Base-by-base conservation (phyloP, 2,329 filamentous ascomycete genomes). In the Sporothrix inflata region DNA sequence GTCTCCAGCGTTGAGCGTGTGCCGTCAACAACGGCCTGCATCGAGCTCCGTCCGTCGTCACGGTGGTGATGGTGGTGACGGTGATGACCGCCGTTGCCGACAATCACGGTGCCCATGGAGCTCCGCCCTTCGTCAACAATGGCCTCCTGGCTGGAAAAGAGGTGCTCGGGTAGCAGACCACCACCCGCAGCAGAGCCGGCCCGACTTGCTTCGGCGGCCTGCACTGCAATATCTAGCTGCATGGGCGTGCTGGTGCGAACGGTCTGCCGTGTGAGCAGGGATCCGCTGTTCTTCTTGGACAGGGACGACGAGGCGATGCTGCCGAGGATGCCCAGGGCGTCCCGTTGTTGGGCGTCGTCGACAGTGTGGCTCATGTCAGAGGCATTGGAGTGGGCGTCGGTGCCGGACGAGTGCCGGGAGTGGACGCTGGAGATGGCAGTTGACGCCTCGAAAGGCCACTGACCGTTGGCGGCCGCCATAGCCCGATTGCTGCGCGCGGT, bases 361-460 rank as follows among this genome's bases (percentile, higher is more conserved):
- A 16, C 42, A 6, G 40, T 60, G 42, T 73, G 45, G 53, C 71
- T 69, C n/a, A 16, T 14, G 47, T 53, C 40, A 2, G 63, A 70
- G 14, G 24, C 61, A 8, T 65, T n/a, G 24, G 45, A 66, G n/a
- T 42, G 65, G 38, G 21, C 21, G 5, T 40, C 38, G 11, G 60
- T 65, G 11, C 6, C 60, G 14, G 38, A 72, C 34, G 67, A 53
- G 11, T 42, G 24, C 4, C 51, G 30, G n/a, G 72, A 60, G 30
- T 70, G 69, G 24, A 53, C 51, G 30, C 72, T 73, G 8, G 75
- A 76, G n/a, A 69, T 27, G 63, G 74, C 40, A 12, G 75, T 76
- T 1, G 72, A 74, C 57, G 73, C 74, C 9, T 74, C 74, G 72
- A 76, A 76, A 0, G 73, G 75, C 75, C 75, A 76, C 27, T 74